Evolutionary conservation across 176 grass and related monocot species (phyloP).

Genomic region (Triticum timopheevii): DNA sequence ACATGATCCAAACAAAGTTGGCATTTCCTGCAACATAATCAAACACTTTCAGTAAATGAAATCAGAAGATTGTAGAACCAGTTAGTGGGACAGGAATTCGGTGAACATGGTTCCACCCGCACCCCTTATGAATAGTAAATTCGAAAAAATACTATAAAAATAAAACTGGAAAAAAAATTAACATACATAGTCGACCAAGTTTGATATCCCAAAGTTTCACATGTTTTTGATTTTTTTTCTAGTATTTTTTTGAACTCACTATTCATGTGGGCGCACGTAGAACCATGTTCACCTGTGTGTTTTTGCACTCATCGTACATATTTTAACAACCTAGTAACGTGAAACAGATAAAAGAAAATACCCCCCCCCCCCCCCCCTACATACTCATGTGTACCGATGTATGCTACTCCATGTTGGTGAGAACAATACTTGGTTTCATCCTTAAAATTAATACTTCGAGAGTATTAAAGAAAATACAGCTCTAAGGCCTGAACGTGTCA

Average conservation of each 20-base stretch:
- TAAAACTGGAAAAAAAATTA: too few relatives aligned
- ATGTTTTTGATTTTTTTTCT: too few relatives aligned
- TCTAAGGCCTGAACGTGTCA: background rate
- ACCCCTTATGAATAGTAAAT: too few relatives aligned
- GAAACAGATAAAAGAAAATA: background rate
- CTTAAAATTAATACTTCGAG: background rate
- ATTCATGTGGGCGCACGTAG: too few relatives aligned
- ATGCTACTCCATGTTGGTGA: background rate
- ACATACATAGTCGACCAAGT: too few relatives aligned
- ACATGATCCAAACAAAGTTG: background rate
- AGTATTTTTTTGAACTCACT: too few relatives aligned
- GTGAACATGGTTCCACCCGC: too few relatives aligned
- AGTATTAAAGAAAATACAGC: background rate
- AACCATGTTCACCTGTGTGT: too few relatives aligned
- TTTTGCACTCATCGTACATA: background rate
- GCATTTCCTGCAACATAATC: slow-evolving; percentile 8
- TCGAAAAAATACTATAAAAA: too few relatives aligned
- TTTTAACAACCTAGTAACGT: background rate
- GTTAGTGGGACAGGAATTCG: background rate
- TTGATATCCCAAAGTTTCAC: too few relatives aligned
- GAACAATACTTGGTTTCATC: background rate
- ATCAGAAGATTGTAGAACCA: background rate
- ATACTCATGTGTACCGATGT: background rate
- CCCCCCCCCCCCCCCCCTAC: background rate
- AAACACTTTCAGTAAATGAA: background rate